Evolutionary conservation across 2,329 filamentous ascomycete genomes (phyloP).

Genomic region (Curvularia sp.): DNA sequence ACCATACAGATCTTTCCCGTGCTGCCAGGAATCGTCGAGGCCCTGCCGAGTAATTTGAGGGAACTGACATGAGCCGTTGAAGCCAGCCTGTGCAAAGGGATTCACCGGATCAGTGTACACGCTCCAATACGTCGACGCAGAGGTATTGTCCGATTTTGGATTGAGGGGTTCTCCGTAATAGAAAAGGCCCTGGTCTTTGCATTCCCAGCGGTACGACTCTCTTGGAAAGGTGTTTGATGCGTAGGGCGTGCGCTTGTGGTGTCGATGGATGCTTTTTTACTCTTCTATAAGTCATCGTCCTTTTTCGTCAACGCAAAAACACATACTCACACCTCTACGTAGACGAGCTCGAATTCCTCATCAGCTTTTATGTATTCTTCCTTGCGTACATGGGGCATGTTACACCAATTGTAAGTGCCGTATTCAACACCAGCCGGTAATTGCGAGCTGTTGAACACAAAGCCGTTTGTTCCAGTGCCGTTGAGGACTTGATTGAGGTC

Average conservation of each 20-base stretch:
- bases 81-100: conserved; percentile 71
- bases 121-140: conserved; percentile 70
- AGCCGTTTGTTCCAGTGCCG: conserved; percentile 71
- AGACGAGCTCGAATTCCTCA: conserved; percentile 69
- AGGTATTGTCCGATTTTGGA: conserved; percentile 52
- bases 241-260: conserved; percentile 86
- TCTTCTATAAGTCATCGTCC: background rate
- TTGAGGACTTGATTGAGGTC: conserved; percentile 65
- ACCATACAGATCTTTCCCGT: conserved; percentile 77
- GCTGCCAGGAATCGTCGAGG: conserved; percentile 75
- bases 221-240: conserved; percentile 77
- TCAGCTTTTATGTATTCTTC: conserved; percentile 67
- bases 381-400: conserved; percentile 82
- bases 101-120: conserved; percentile 69
- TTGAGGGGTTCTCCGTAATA: conserved; percentile 69
- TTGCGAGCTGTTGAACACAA: conserved; percentile 73
- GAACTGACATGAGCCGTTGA: conserved; percentile 78
- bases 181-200: conserved; percentile 72
- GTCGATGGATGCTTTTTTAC: conserved; percentile 68
- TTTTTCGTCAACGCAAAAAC: background rate
- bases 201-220: conserved; percentile 77
- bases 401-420: conserved; percentile 80
- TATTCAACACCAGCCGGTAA: conserved; percentile 63
- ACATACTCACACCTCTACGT: conserved; percentile 72
- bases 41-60: conserved; percentile 79